These are phyloP conservation scores for Pyrus hybrid DNA, from an alignment of 331 rosid species.

Conservation along the genomic window DNA sequence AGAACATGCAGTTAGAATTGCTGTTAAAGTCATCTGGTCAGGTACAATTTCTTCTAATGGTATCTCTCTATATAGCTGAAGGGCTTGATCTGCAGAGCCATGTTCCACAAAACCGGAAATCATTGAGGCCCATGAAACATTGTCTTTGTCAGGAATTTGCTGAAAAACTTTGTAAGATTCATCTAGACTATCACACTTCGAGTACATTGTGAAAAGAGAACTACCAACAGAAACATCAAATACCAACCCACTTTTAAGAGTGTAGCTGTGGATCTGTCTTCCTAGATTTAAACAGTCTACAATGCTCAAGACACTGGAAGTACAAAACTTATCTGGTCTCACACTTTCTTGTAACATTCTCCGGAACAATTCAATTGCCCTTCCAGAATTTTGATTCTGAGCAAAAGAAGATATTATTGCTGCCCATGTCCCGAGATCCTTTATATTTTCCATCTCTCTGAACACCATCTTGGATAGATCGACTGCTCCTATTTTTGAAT, in stretches of 20 bases:
- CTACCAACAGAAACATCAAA: slow-evolving; percentile 44
- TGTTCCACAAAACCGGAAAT: slow-evolving; percentile 57
- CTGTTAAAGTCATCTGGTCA: slow-evolving; percentile 34
- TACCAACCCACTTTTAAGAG: slow-evolving; percentile 42
- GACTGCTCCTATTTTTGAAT: slow-evolving; percentile 54
- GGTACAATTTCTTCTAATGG: slow-evolving; percentile 31
- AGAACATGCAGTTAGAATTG: slow-evolving; percentile 54
- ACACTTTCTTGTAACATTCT: slow-evolving; percentile 47
- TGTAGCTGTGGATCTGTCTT: slow-evolving; percentile 53
- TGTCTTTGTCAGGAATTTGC: slow-evolving; percentile 43
- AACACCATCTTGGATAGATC: slow-evolving; percentile 48
- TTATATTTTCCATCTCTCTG: slow-evolving; percentile 27
- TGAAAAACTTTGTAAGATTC: slow-evolving; percentile 49
- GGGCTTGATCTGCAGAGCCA: slow-evolving; percentile 49
- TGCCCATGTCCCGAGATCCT: slow-evolving; percentile 43
- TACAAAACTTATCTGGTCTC: slow-evolving; percentile 52
- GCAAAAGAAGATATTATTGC: slow-evolving; percentile 53
- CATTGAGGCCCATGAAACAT: slow-evolving; percentile 72
- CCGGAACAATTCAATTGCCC: slow-evolving; percentile 38
- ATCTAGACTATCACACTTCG: slow-evolving; percentile 54
- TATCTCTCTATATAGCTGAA: slow-evolving; percentile 50
- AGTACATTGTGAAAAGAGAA: slow-evolving; percentile 73
- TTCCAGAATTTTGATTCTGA: slow-evolving; percentile 36
- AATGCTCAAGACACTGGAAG: slow-evolving; percentile 56
- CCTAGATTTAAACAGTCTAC: slow-evolving; percentile 40